These are phyloP conservation scores for Ogataea hybrid DNA, from an alignment of 1,139 yeast genomes.

Conservation along the genomic window DNA sequence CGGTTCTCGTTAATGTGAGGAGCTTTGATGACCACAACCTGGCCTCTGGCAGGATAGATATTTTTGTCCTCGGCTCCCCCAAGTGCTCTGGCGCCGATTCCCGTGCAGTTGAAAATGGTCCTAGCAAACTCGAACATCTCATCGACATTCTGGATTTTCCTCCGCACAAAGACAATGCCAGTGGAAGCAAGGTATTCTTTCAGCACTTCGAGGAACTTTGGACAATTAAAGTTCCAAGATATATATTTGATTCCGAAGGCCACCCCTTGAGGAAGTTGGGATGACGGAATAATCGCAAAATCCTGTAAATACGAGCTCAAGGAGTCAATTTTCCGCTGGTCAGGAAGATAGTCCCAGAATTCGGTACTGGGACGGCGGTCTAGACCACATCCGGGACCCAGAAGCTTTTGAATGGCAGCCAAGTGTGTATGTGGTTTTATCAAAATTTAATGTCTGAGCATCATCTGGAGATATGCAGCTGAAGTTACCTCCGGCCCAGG, in stretches of 20 bases:
- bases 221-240: conserved; percentile 70
- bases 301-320: conserved; percentile 46
- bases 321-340: conserved; percentile 42
- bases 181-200: conserved; percentile 38
- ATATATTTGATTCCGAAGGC: conserved; percentile 52
- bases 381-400: conserved; percentile 53
- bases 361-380: conserved; percentile 55
- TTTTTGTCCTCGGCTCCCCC: conserved; percentile 56
- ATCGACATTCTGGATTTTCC: conserved; percentile 47
- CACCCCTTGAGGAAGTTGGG: conserved; percentile 46
- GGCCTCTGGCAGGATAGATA: conserved; percentile 67
- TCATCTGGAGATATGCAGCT: conserved; percentile 64
- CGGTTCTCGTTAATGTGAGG: conserved; percentile 51
- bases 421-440: conserved; percentile 55
- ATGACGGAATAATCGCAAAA: conserved; percentile 34
- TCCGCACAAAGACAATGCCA: conserved; percentile 51
- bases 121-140: conserved; percentile 48
- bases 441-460: conserved; percentile 48
- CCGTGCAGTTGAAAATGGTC: conserved; percentile 66
- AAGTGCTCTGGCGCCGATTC: conserved; percentile 56
- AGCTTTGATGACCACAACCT: conserved; percentile 60
- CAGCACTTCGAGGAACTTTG: conserved; percentile 49
- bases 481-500: conserved; percentile 79
- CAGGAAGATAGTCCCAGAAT: conserved; percentile 49
- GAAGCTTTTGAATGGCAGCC: conserved; percentile 38